Conservation (phyloP, 305 asterid genomes). For the Ilex paraguariensis region DNA sequence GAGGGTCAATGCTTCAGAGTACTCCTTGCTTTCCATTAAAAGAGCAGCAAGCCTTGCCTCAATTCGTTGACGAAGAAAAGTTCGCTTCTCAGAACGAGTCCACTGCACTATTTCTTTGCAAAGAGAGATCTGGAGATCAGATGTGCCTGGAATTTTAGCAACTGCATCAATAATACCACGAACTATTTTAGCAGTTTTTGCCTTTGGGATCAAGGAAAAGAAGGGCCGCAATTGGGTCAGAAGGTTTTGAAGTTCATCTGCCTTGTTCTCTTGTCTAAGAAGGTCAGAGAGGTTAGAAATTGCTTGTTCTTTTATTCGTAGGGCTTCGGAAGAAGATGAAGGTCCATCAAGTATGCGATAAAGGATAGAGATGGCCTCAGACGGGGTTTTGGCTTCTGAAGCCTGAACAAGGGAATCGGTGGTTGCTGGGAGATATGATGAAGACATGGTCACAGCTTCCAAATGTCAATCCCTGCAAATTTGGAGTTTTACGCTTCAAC, state of each 20-base stretch:
- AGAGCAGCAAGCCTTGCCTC: conserved; percentile 41
- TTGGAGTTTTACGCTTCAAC: neutral
- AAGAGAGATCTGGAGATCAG: conserved; percentile 37
- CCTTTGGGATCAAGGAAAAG: conserved; percentile 42
- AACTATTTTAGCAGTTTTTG: conserved; percentile 40
- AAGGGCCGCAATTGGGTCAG: conserved; percentile 34
- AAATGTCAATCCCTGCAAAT: conserved; percentile 17
- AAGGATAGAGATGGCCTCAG: conserved; percentile 32
- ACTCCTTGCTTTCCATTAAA: conserved; percentile 38
- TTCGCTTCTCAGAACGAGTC: conserved; percentile 42
- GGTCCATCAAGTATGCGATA: conserved; percentile 28
- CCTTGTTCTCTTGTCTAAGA: conserved; percentile 38
- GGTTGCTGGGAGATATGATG: conserved; percentile 29
- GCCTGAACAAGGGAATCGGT: conserved; percentile 31
- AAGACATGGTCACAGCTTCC: conserved; percentile 23
- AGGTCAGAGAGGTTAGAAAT: conserved; percentile 36
- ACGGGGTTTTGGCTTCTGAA: conserved; percentile 32
- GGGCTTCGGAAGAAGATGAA: conserved; percentile 33
- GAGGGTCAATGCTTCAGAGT: conserved; percentile 32
- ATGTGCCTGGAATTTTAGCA: conserved; percentile 37
- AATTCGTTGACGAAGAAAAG: conserved; percentile 40
- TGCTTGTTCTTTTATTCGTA: conserved; percentile 37
- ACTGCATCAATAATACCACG: conserved; percentile 33
- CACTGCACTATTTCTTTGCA: conserved; percentile 39
- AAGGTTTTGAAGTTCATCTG: conserved; percentile 33